Evolutionary conservation across 1,284 basidiomycete genomes (phyloP), one percentile per base, ranked within the genome.

Genomic region (Cutaneotrichosporon curvatum): DNA sequence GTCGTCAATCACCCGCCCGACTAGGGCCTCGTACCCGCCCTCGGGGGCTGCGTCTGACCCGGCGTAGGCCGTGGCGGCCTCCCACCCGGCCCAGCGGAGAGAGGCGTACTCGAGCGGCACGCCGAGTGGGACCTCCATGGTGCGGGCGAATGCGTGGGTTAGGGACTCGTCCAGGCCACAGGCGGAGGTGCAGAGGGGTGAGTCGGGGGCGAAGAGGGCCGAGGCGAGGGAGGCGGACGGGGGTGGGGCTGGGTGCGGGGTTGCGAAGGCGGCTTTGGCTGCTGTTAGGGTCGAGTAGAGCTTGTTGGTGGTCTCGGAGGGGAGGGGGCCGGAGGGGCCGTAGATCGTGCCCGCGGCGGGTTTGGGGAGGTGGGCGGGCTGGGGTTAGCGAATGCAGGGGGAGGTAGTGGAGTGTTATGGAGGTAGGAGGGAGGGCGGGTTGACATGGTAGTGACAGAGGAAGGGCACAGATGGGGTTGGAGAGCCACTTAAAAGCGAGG

Each of bases 41-140:
- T 68, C 66, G 10, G 76, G 76, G 5, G 72, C 73, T 2, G 69
- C 73, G 55, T 78, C 76, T 3, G 75, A 75, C 0, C 76, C 76
- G 16, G 65, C 67, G 45, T 70, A 76, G 14, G 62, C 66, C 6
- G 66, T 57, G 28, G 65, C 63, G 19, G 60, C 64, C 50, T 74
- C 72, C 62, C 67, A 72, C 8, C 71, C 71, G 15, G 63, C 58
- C 68, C 67, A 75, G 32, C 60, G 58, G 7, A 73, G 57, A 2
- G 61, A 62, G 11, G 67, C 66, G 4, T 68, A 55, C 50, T 76
- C 73, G 7, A 76, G 65, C 48, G 66, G 65, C 37, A 73, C 61
- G 2, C 76, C 76, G 0, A 76, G 61, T 0, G 73, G 73, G 15
- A 76, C 67, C 47, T 78, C 74, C 25, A 74, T 62, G 35, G 70